phyloP scores from a whole-genome alignment of 495 filamentous ascomycete species.

The Platismatia glauca region DNA sequence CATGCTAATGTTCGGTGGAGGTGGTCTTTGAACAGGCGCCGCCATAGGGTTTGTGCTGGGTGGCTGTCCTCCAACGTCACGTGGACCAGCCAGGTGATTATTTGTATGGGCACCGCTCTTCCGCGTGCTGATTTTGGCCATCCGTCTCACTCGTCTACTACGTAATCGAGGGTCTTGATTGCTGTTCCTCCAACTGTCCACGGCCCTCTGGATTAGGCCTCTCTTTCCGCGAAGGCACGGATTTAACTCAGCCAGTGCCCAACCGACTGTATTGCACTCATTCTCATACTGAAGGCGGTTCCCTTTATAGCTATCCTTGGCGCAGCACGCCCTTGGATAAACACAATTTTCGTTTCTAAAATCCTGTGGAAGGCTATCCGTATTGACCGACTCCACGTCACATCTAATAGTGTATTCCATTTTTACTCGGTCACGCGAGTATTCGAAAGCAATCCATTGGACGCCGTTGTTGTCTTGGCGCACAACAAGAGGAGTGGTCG shows the following conservation, averaged over 20 bases:
- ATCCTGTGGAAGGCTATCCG: conserved; percentile 70
- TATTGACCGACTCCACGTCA: conserved; percentile 92
- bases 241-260: conserved; percentile 91
- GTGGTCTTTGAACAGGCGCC: conserved; percentile 36
- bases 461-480: conserved; percentile 94
- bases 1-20: conserved; percentile 54
- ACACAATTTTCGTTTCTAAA: conserved; percentile 99
- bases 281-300: conserved; percentile 95
- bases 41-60: conserved; percentile 31
- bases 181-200: conserved; percentile 98
- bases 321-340: conserved; percentile 89
- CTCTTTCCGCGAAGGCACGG: conserved; percentile 83
- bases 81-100: conserved; percentile 47
- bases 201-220: conserved; percentile 89
- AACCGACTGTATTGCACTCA: conserved; percentile 96
- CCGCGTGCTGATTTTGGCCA: conserved; percentile 88
- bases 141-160: conserved; percentile 81
- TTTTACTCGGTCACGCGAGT: conserved; percentile 94
- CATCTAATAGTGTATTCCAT: conserved; percentile 99
- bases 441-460: conserved; percentile 98
- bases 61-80: conserved; percentile 38
- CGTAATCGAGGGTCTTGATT: conserved; percentile 89
- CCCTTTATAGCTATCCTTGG: conserved; percentile 90
- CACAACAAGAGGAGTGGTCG: conserved; percentile 90
- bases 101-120: conserved; percentile 45